A percentile compares a stretch with the other conserved stretches of the same genome.
These are phyloP conservation scores for Sanguinoderma infundibulare DNA, from an alignment of 1,284 basidiomycete species.

Conservation along the genomic window DNA sequence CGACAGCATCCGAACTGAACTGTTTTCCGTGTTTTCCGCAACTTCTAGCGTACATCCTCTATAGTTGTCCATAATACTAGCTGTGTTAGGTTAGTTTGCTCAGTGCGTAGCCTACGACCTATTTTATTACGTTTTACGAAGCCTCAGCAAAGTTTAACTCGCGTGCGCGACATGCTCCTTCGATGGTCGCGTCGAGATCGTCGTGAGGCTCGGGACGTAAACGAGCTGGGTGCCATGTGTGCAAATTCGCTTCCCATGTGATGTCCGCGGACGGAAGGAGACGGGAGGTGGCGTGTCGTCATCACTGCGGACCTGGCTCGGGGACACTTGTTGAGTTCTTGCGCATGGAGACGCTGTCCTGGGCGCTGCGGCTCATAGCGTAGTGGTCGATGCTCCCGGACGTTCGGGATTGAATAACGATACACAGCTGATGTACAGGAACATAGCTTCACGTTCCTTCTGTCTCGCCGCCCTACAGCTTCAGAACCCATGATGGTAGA, in stretches of 20 bases:
- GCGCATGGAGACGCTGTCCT: not conserved
- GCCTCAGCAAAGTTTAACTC: not conserved
- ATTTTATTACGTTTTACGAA: not conserved
- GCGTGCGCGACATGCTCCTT: not conserved
- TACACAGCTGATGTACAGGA: not conserved
- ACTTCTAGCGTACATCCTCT: not conserved
- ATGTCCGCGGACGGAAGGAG: not conserved
- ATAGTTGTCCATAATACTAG: not conserved
- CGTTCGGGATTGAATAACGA: not conserved
- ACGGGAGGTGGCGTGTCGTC: not conserved
- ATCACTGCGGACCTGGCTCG: not conserved
- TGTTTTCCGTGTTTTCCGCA: not conserved
- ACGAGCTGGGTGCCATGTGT: not conserved
- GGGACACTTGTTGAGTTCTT: not conserved
- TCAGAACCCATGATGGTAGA: conserved; percentile 29
- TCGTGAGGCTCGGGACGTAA: not conserved
- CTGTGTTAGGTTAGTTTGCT: not conserved
- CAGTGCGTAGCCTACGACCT: not conserved
- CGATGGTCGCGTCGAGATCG: not conserved
- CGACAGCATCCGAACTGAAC: not conserved
- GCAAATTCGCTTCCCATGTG: not conserved
- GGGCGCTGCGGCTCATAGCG: not conserved
- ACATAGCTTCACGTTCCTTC: not conserved
- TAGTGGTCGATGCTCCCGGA: not conserved
- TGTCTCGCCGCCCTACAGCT: conserved; percentile 1